Base-by-base conservation (phyloP, 2,329 filamentous ascomycete genomes). In the Periconia sp. region DNA sequence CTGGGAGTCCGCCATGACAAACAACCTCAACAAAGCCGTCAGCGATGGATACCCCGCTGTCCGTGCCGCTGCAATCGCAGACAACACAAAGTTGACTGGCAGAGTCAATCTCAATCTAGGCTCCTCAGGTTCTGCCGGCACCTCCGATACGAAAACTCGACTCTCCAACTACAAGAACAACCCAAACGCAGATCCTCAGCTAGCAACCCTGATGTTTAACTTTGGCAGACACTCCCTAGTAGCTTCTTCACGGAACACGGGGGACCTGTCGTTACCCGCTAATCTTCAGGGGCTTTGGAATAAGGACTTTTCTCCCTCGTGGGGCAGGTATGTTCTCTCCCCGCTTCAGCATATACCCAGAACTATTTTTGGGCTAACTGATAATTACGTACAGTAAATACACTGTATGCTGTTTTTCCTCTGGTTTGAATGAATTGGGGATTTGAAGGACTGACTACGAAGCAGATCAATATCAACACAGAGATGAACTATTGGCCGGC, bases 401-500 rank as follows among this genome's bases (percentile, higher is more conserved):
- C 55, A 81, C 79, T 1, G 33, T 37, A n/a, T 14, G 33, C 11
- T 5, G 13, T 13, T n/a, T n/a, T n/a, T 37, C 33, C 15, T 5
- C 15, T 11, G 33, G 3, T 37, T 11, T 5, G 3, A 37, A 37
- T n/a, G 3, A 11, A 37, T n/a, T 27, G 23, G 23, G 3, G 8
- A 27, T 27, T 27, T 37, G 33, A 37, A 33, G 31, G 31, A 33
- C 14, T 37, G 10, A 37, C 33, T 37, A 37, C 15, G 3, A 37
- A 37, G 10, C 33, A 37, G 33, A 77, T 80, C 58, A 80, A 81
- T 54, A 78, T 81, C 60, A 81, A 81, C 45, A 64, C 73, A 0
- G 73, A 81, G 60, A 81, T 81, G 79, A 81, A 81, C 54, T 81
- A 81, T 58, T 81, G 78, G 78, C 74, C 40, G 0, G 55, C 54